phyloP scores from a whole-genome alignment of 1,284 basidiomycete genomes.

The Ustilago crameri region DNA sequence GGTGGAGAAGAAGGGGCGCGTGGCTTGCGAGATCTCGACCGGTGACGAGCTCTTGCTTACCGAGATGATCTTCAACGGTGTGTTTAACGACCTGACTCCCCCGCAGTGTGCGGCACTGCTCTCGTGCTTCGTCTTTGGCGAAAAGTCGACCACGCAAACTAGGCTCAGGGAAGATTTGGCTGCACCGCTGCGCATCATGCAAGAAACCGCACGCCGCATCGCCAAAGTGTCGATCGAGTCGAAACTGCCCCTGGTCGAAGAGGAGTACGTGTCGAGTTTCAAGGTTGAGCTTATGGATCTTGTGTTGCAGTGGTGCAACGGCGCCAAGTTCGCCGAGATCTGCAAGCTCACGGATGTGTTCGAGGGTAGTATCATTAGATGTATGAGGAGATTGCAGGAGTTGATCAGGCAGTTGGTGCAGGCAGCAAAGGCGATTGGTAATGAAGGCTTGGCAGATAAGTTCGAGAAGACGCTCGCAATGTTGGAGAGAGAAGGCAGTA shows the following conservation, averaged over 20 bases:
- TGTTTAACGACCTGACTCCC: slow-evolving; percentile 87
- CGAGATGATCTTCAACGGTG: slow-evolving; percentile 96
- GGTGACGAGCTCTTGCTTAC: slow-evolving; percentile 96
- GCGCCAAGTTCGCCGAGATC: slow-evolving; percentile 94
- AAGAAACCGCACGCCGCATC: slow-evolving; percentile 92
- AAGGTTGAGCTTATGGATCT: slow-evolving; percentile 98
- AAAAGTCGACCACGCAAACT: slow-evolving; percentile 74
- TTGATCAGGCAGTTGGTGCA: slow-evolving; percentile 93
- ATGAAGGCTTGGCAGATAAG: slow-evolving; percentile 79
- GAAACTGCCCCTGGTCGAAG: slow-evolving; percentile 87
- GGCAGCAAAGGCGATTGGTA: slow-evolving; percentile 95
- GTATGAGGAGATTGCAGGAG: slow-evolving; percentile 92
- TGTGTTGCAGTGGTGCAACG: slow-evolving; percentile 96
- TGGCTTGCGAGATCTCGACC: slow-evolving; percentile 97
- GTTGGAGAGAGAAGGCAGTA: slow-evolving; percentile 64
- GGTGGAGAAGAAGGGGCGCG: slow-evolving; percentile 96
- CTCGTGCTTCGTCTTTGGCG: slow-evolving; percentile 95
- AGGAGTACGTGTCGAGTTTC: slow-evolving; percentile 95
- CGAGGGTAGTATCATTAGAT: slow-evolving; percentile 83
- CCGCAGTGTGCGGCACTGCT: slow-evolving; percentile 92
- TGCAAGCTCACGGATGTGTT: slow-evolving; percentile 98
- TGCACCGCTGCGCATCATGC: slow-evolving; percentile 89
- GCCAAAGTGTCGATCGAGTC: slow-evolving; percentile 94
- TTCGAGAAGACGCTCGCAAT: slow-evolving; percentile 57
- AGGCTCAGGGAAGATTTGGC: slow-evolving; percentile 92